Evolutionary conservation across 768 basidiomycete species (phyloP).

Genomic region (Mrakia blollopis): DNA sequence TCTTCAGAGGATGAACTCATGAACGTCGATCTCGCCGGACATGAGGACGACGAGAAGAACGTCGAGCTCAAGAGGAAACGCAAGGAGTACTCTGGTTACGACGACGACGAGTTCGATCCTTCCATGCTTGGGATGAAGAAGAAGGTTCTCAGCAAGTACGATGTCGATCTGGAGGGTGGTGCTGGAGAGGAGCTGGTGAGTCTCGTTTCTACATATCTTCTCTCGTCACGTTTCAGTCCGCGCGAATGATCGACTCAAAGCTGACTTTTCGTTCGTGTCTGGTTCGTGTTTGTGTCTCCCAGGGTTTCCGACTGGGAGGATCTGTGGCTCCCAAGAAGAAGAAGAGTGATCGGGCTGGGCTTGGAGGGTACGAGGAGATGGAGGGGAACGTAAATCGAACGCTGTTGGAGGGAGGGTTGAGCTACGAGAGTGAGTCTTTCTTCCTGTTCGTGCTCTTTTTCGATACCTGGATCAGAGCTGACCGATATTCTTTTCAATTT

Average conservation of each 20-base stretch:
- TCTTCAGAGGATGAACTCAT: slow-evolving; percentile 89
- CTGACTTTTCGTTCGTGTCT: slow-evolving; percentile 17
- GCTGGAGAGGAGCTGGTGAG: slow-evolving; percentile 56
- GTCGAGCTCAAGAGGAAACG: slow-evolving; percentile 68
- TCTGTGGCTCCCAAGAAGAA: slow-evolving; percentile 32
- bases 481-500: not conserved
- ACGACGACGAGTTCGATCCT: slow-evolving; percentile 84
- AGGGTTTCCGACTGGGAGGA: slow-evolving; percentile 85
- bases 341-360: slow-evolving; percentile 37
- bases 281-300: not conserved
- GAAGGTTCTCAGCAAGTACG: slow-evolving; percentile 83
- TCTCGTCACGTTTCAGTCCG: not conserved
- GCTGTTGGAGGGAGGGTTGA: slow-evolving; percentile 61
- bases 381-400: slow-evolving; percentile 70
- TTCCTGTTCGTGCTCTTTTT: not conserved
- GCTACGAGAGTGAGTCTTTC: slow-evolving; percentile 72
- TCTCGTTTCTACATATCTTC: not conserved
- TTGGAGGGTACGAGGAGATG: slow-evolving; percentile 51
- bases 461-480: not conserved
- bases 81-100: slow-evolving; percentile 82
- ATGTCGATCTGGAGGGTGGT: slow-evolving; percentile 75
- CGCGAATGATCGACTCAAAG: not conserved
- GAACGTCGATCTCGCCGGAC: slow-evolving; percentile 90
- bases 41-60: slow-evolving; percentile 67
- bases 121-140: slow-evolving; percentile 72